Percentiles rank a stretch among this genome's conserved stretches.
phyloP scores from a whole-genome alignment of 2,329 filamentous ascomycete species.

The Scedosporium minutisporum region DNA sequence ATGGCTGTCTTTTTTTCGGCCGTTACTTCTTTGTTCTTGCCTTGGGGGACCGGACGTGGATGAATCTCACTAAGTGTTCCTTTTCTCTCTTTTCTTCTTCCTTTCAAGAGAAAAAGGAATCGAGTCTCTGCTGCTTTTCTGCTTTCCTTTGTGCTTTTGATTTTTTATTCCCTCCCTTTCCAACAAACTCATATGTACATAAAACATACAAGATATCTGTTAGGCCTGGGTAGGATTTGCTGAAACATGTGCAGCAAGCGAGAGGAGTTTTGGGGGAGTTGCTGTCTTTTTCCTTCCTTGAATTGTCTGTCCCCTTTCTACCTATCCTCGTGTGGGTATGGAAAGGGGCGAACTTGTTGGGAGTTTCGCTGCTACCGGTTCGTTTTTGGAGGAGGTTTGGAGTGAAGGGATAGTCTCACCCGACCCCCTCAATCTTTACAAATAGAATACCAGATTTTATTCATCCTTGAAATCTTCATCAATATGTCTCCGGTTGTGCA shows the following conservation, averaged over 20 bases:
- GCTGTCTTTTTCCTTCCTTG: neutral
- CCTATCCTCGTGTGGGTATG: neutral
- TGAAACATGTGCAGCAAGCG: neutral
- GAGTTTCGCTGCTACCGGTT: neutral
- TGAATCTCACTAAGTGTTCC: neutral
- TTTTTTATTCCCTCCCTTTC: neutral
- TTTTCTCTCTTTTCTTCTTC: neutral
- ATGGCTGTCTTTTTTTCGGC: neutral
- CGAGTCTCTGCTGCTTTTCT: neutral
- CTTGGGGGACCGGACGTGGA: neutral
- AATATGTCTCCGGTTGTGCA: too few species aligned
- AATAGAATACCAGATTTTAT: neutral
- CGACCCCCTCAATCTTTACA: neutral
- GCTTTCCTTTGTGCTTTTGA: neutral
- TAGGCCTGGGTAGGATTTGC: neutral
- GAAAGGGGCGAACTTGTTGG: neutral
- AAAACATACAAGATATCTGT: neutral
- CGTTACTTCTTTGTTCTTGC: neutral
- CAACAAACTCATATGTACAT: slow-evolving; percentile 2
- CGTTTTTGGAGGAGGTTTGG: neutral
- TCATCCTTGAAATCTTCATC: too few species aligned
- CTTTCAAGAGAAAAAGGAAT: neutral
- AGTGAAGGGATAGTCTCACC: neutral
- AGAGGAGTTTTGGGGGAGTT: slow-evolving; percentile 2
- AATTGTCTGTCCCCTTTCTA: neutral